Evolutionary conservation across 345 rosid genomes (phyloP).

Genomic region (Excoecaria agallocha): DNA sequence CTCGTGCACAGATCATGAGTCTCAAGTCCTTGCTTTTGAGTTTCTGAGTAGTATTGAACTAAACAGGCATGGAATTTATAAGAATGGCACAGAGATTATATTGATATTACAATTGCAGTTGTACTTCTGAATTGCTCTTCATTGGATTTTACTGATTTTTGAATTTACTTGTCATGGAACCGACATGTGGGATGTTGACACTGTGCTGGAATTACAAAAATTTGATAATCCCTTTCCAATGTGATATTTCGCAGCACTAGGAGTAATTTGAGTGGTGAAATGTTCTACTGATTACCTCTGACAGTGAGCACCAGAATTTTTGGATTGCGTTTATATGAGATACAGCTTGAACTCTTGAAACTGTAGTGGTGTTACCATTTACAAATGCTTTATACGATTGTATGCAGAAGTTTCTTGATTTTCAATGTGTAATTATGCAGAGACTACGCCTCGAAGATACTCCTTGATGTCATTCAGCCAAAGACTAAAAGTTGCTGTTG

Average conservation of each 20-base stretch:
- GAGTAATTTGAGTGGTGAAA: not conserved
- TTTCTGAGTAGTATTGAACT: not conserved
- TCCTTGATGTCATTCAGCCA: slow-evolving; percentile 68
- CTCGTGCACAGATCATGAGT: not conserved
- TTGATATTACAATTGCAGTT: not conserved
- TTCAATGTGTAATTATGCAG: slow-evolving; percentile 38
- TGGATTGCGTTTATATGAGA: too few species aligned
- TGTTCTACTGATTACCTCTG: too few species aligned
- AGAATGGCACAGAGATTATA: not conserved
- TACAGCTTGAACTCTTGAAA: not conserved
- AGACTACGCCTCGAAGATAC: slow-evolving; percentile 88
- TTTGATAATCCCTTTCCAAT: not conserved
- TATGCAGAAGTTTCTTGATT: slow-evolving; percentile 1
- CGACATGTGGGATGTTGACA: not conserved
- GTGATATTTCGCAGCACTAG: not conserved
- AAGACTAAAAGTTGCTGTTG: slow-evolving; percentile 76
- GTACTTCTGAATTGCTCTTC: not conserved
- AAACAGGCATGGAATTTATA: not conserved
- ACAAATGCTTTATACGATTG: slow-evolving; percentile 1
- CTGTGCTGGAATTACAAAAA: too few species aligned
- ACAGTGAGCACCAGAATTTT: too few species aligned
- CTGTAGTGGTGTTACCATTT: slow-evolving; percentile 5
- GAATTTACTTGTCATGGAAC: not conserved
- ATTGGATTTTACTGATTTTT: not conserved
- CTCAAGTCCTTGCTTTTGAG: not conserved